Evolutionary conservation across 2,329 filamentous ascomycete genomes (phyloP).

Genomic region (Aureobasidium namibiae): DNA sequence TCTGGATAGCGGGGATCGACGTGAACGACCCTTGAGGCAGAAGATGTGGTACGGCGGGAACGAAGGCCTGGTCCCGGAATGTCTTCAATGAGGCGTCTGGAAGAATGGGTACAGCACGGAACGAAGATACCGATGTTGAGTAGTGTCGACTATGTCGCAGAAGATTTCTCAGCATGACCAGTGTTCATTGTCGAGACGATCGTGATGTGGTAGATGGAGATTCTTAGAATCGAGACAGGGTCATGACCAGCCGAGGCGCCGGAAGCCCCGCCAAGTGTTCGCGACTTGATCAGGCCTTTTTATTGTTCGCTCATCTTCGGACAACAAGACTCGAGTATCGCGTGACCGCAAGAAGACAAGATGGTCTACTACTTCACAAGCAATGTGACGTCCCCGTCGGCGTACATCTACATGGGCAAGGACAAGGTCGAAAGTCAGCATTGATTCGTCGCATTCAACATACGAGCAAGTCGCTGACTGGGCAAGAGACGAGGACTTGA

Average conservation of each 20-base stretch:
- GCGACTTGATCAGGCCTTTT: neutral
- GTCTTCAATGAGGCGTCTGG: slow-evolving; percentile 22
- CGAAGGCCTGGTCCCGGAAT: slow-evolving; percentile 50
- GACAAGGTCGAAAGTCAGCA: slow-evolving; percentile 94
- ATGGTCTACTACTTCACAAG: slow-evolving; percentile 99
- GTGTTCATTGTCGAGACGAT: neutral
- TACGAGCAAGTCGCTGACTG: slow-evolving; percentile 20
- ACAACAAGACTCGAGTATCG: neutral
- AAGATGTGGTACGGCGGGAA: slow-evolving; percentile 44
- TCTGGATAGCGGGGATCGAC: slow-evolving; percentile 44
- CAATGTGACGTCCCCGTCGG: slow-evolving; percentile 69
- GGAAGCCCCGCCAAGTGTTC: slow-evolving; percentile 7
- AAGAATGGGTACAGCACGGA: slow-evolving; percentile 20
- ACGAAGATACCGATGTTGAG: slow-evolving; percentile 5
- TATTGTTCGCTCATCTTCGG: neutral
- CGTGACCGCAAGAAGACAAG: neutral
- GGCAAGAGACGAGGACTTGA: slow-evolving; percentile 80
- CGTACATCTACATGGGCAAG: slow-evolving; percentile 92
- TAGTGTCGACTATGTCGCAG: slow-evolving; percentile 12
- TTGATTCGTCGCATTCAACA: slow-evolving; percentile 14
- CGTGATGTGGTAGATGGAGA: neutral
- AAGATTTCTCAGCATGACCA: slow-evolving; percentile 10
- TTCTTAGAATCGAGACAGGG: neutral
- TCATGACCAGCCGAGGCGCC: neutral
- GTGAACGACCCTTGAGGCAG: slow-evolving; percentile 37